Evolutionary conservation across 768 basidiomycete species (phyloP).

Genomic region (Pulveroboletus ravenelii): DNA sequence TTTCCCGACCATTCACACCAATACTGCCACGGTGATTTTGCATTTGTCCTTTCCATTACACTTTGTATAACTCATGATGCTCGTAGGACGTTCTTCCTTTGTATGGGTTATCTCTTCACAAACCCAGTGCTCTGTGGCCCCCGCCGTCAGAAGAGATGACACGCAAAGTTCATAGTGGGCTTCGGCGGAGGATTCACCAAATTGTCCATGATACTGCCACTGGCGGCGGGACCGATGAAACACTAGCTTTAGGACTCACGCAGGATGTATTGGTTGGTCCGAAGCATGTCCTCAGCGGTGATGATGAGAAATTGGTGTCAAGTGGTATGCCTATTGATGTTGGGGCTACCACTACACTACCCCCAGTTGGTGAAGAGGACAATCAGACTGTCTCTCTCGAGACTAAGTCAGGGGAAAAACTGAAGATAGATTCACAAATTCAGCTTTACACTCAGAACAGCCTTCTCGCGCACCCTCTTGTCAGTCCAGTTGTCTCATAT

Average conservation of each 20-base stretch:
- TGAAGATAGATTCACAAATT: conserved; percentile 63
- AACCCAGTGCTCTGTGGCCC: conserved; percentile 76
- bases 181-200: conserved; percentile 59
- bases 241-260: background rate
- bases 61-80: background rate
- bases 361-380: conserved; percentile 32
- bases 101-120: conserved; percentile 75
- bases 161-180: conserved; percentile 47
- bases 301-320: conserved; percentile 14
- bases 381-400: conserved; percentile 44
- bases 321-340: conserved; percentile 40
- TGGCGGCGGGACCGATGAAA: conserved; percentile 6
- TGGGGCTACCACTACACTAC: conserved; percentile 44
- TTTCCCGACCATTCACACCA: conserved; percentile 82
- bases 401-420: conserved; percentile 45
- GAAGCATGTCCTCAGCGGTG: conserved; percentile 7
- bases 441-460: conserved; percentile 86
- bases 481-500: conserved; percentile 77
- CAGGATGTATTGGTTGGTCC: conserved; percentile 6
- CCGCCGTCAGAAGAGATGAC: conserved; percentile 67
- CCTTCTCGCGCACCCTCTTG: conserved; percentile 70
- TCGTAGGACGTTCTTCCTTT: conserved; percentile 71
- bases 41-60: background rate
- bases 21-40: conserved; percentile 69
- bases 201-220: conserved; percentile 38